These are phyloP conservation scores for Hyphopichia fennica DNA, from an alignment of 1,139 yeast genomes.

Conservation along the genomic window DNA sequence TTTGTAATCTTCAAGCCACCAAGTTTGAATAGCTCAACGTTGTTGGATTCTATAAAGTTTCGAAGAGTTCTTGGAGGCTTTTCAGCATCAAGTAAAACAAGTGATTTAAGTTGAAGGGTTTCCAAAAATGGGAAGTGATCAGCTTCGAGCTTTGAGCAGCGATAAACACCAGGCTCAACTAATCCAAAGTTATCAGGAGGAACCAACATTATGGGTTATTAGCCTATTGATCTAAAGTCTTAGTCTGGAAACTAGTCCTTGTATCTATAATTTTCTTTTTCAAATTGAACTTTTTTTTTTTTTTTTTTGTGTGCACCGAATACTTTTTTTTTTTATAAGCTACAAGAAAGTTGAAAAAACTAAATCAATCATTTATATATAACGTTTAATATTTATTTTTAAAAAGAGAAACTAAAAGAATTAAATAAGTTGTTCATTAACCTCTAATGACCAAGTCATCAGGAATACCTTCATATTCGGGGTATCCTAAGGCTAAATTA, in stretches of 20 bases:
- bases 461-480: slow-evolving; percentile 95
- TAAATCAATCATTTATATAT: too few relatives aligned
- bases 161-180: slow-evolving; percentile 70
- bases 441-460: slow-evolving; percentile 52
- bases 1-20: slow-evolving; percentile 46
- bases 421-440: slow-evolving; percentile 14
- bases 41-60: slow-evolving; percentile 44
- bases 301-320: too few relatives aligned
- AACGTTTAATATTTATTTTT: background rate
- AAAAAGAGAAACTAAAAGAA: background rate
- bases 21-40: slow-evolving; percentile 45
- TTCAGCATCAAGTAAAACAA: slow-evolving; percentile 68
- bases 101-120: slow-evolving; percentile 57
- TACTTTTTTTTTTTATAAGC: too few relatives aligned
- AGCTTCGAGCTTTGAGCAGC: slow-evolving; percentile 54
- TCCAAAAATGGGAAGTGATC: slow-evolving; percentile 67
- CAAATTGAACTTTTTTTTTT: too few relatives aligned
- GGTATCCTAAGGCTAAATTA: slow-evolving; percentile 84
- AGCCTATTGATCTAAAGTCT: background rate
- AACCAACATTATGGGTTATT: slow-evolving; percentile 50
- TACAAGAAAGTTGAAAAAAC: too few relatives aligned
- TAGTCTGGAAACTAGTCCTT: too few relatives aligned
- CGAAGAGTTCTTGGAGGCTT: slow-evolving; percentile 60
- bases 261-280: too few relatives aligned
- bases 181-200: slow-evolving; percentile 81